Percentiles rank a stretch among this genome's conserved stretches.
These are phyloP conservation scores for Venturia asperata DNA, from an alignment of 2,329 filamentous ascomycete genomes.

Conservation along the genomic window DNA sequence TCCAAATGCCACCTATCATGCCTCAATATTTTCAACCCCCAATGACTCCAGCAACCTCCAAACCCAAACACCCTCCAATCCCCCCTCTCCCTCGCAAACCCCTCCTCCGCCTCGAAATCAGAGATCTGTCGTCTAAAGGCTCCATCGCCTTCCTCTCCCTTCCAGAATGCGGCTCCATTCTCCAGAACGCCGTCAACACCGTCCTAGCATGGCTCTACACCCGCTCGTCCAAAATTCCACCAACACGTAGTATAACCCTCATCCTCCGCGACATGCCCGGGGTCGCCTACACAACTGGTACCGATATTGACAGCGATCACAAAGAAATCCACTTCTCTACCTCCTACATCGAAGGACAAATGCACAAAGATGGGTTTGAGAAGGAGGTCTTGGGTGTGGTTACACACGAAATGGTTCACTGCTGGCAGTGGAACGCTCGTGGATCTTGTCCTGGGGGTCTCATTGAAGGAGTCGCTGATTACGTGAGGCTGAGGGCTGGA, in stretches of 20 bases:
- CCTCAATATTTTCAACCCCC: constrained; percentile 13
- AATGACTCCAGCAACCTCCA: constrained; percentile 5
- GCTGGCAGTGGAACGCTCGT: constrained; percentile 71
- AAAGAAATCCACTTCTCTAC: constrained; percentile 90
- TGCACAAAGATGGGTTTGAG: constrained; percentile 31
- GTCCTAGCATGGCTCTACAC: constrained; percentile 69
- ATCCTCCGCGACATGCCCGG: constrained; percentile 72
- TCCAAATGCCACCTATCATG: not conserved
- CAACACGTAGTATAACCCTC: constrained; percentile 80
- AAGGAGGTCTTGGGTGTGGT: constrained; percentile 75
- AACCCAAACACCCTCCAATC: constrained; percentile 19
- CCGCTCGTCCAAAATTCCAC: constrained; percentile 37
- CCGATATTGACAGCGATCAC: constrained; percentile 72
- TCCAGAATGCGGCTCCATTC: constrained; percentile 54
- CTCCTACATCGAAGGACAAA: constrained; percentile 48
- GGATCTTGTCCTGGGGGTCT: constrained; percentile 58
- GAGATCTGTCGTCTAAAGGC: constrained; percentile 50
- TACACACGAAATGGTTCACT: constrained; percentile 91
- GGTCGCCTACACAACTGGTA: constrained; percentile 82
- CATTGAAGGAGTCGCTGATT: constrained; percentile 89
- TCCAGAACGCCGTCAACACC: constrained; percentile 56
- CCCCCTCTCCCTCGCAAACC: constrained; percentile 32
- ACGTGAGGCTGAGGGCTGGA: constrained; percentile 69
- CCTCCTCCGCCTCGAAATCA: constrained; percentile 41
- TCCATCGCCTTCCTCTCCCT: constrained; percentile 59